These are phyloP conservation scores for Botrytis galanthina DNA, from an alignment of 2,329 filamentous ascomycete species.

Conservation along the genomic window DNA sequence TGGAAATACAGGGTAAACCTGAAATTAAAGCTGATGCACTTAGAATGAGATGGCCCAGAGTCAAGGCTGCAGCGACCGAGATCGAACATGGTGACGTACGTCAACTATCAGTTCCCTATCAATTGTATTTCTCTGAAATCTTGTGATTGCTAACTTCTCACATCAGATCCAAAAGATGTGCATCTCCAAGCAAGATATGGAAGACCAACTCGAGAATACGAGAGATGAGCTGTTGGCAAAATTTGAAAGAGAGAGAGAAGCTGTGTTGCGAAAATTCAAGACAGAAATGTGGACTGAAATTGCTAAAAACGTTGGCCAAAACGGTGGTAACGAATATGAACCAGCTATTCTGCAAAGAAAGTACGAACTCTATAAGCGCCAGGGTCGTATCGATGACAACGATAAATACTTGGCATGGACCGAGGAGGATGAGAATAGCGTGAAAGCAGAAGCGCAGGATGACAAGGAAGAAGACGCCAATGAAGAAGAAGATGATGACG, in stretches of 20 bases:
- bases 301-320: not conserved
- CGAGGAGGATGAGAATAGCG: not conserved
- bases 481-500: not conserved
- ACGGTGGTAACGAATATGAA: slow-evolving; percentile 1
- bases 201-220: not conserved
- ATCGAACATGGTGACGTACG: slow-evolving; percentile 4
- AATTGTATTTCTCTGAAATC: no score
- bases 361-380: not conserved
- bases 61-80: not conserved
- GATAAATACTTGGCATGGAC: not conserved
- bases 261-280: not conserved
- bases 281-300: not conserved
- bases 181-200: not conserved
- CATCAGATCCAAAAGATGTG: slow-evolving; percentile 8
- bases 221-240: not conserved
- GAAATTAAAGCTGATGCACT: not conserved
- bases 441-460: not conserved
- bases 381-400: not conserved
- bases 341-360: not conserved
- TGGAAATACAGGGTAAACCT: not conserved
- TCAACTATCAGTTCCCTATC: rapidly evolving
- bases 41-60: not conserved
- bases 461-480: not conserved
- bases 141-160: not conserved
- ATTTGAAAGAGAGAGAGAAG: not conserved